phyloP scores from a whole-genome alignment of 169 alveolate species.

The Plasmodium reichenowi region DNA sequence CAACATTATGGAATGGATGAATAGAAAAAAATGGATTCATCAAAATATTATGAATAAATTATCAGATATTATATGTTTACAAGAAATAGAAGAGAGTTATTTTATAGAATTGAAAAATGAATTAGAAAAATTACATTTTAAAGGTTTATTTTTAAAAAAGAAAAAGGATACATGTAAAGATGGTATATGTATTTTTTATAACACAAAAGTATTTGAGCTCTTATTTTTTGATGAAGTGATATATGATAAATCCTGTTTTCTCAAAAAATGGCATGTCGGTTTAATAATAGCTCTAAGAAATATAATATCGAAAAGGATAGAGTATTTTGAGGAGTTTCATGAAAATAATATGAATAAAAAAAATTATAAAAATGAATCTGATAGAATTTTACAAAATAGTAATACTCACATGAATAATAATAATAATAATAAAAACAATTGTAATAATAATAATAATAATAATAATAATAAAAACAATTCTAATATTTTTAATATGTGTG shows the following conservation, averaged over 20 bases:
- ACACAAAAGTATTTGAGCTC: constrained; percentile 79
- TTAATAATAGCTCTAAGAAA: constrained; percentile 81
- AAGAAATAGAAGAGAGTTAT: constrained; percentile 83
- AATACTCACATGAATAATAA: not conserved
- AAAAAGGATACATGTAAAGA: constrained; percentile 81
- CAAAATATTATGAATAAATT: constrained; percentile 64
- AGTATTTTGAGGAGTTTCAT: constrained; percentile 8
- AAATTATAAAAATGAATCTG: not conserved
- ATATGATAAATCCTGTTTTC: constrained; percentile 74
- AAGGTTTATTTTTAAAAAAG: constrained; percentile 81
- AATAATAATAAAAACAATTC: constrained; percentile 20
- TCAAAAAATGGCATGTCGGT: constrained; percentile 83
- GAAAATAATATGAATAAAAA: not conserved
- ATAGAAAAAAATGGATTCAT: constrained; percentile 79
- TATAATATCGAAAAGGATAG: constrained; percentile 48
- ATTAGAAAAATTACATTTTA: constrained; percentile 77
- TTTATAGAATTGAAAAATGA: constrained; percentile 77
- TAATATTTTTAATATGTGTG: not conserved
- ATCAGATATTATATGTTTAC: constrained; percentile 84
- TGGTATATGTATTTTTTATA: constrained; percentile 83
- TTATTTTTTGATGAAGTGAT: constrained; percentile 79
- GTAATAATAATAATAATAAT: not conserved
- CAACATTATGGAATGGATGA: constrained; percentile 84
- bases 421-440: not conserved
- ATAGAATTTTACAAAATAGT: constrained; percentile 18